Base-by-base conservation (phyloP, 768 basidiomycete genomes). In the Amanita polypyramis region DNA sequence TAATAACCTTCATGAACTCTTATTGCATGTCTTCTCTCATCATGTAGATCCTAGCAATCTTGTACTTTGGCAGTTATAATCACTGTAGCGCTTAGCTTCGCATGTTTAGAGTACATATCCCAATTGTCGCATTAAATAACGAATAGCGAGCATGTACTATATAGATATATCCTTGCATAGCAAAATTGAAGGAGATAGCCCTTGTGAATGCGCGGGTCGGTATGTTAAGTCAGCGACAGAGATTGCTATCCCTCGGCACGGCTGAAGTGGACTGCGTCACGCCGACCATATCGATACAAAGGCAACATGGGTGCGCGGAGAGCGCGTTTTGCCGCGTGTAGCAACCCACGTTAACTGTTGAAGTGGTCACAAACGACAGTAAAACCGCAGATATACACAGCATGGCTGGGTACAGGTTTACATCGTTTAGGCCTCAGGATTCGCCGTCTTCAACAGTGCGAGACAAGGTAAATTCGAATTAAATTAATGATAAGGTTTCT, bases 321-420 rank as follows among this genome's bases (percentile, higher is more conserved):
- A 4, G 90, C 90, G 10, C 77, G 91, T 7, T 94, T 94, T 65
- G 91, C 91, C 6, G 90, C 90, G 1, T 79, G 77, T 58, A 91
- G 81, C 7, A 88, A 94, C 54, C 79, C n/a, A n/a, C n/a, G n/a
- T n/a, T n/a, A n/a, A n/a, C n/a, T n/a, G 92, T 36, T 82, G 82
- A 3, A 87, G 87, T 2, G 84, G 82, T 58, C 70, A 85, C 46
- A 69, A 87, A 39, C 82, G 85, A 57, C 63, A 72, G n/a, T n/a
- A n/a, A 65, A 68, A 7, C 50, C 61, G 14, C 64, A 73, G 14
- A 81, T 80, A 1, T 87, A 85, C 57, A 83, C 82, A 0, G 60
- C 87, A 50, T 69, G 80, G n/a, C 89, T 87, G 86, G 70, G 70
- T 8, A 70, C 65, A 39, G 80, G 82, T 55, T 87, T 87, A 5